These are phyloP conservation scores for Gossypium aridum DNA, from an alignment of 441 rosid genomes.

Conservation along the genomic window DNA sequence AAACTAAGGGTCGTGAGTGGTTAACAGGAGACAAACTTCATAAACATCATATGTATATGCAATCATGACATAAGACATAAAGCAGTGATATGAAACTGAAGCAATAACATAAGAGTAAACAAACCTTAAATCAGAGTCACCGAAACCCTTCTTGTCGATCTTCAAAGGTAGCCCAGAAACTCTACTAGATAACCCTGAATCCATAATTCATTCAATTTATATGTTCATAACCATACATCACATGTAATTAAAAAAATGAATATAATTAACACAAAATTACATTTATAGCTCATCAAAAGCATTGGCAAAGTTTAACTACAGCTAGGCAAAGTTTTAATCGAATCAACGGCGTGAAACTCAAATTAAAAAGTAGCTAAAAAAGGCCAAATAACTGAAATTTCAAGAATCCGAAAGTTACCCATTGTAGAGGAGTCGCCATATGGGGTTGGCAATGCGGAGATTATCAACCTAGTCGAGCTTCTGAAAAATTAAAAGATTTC, in stretches of 20 bases:
- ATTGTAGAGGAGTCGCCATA: conserved; percentile 32
- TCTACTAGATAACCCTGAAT: conserved; percentile 55
- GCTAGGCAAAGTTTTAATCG: background rate
- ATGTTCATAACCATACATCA: background rate
- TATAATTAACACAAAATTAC: background rate
- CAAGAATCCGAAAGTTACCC: conserved; percentile 23
- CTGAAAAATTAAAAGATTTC: conserved; percentile 25
- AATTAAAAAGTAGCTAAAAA: background rate
- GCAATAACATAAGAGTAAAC: conserved; percentile 1
- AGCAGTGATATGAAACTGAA: background rate
- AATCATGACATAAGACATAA: background rate
- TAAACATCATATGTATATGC: background rate
- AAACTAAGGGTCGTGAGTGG: background rate
- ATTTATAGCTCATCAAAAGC: background rate
- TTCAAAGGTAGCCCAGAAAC: conserved; percentile 29
- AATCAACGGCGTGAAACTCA: background rate
- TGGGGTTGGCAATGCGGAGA: conserved; percentile 41
- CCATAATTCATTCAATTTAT: background rate
- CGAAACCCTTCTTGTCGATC: conserved; percentile 24
- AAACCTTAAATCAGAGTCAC: conserved; percentile 36
- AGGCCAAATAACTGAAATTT: background rate
- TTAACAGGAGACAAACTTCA: background rate
- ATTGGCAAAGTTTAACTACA: background rate
- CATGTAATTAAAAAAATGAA: background rate
- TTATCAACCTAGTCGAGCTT: conserved; percentile 27